A percentile compares a stretch with the other conserved stretches of the same genome.
Conservation (phyloP, 2,329 filamentous ascomycete genomes). For the Alternaria dauci region DNA sequence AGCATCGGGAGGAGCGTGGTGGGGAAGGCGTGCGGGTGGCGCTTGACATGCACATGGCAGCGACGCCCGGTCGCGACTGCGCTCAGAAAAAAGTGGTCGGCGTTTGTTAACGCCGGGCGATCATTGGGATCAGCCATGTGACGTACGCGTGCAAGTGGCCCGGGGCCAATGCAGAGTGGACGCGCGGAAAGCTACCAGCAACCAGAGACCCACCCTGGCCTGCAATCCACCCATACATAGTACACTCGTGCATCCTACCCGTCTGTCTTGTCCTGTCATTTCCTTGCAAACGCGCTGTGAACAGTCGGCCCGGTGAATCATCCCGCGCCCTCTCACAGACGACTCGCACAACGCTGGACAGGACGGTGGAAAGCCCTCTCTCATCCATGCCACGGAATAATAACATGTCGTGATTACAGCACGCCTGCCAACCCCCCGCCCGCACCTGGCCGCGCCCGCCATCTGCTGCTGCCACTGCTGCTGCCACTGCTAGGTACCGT, state of each 20-base stretch:
- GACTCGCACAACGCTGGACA: not conserved
- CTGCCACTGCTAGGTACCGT: not conserved
- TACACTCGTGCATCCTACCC: not conserved
- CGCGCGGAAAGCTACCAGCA: slow-evolving; percentile 5
- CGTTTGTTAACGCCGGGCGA: slow-evolving; percentile 17
- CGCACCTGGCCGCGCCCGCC: slow-evolving; percentile 13
- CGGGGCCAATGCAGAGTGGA: not conserved
- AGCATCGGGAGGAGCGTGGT: slow-evolving; percentile 32
- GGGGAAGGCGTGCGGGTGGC: slow-evolving; percentile 3
- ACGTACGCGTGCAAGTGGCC: not conserved
- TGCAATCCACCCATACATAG: not conserved
- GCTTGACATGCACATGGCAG: slow-evolving; percentile 13
- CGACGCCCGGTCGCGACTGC: slow-evolving; percentile 8
- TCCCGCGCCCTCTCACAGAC: not conserved
- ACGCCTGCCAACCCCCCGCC: slow-evolving; percentile 11
- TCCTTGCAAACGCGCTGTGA: slow-evolving; percentile 4
- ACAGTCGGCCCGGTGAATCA: slow-evolving; percentile 2
- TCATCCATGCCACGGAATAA: slow-evolving; percentile 17
- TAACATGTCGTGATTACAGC: slow-evolving; percentile 17
- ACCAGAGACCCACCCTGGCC: slow-evolving; percentile 1
- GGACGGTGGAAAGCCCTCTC: not conserved
- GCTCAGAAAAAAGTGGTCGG: slow-evolving; percentile 23
- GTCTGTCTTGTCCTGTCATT: slow-evolving; percentile 6
- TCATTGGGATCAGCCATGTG: slow-evolving; percentile 11
- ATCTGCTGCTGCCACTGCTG: not conserved